Evolutionary conservation across 1,139 yeast genomes (phyloP), one percentile per base, ranked within the genome.

Genomic region (Pichia sorboxylosa): DNA sequence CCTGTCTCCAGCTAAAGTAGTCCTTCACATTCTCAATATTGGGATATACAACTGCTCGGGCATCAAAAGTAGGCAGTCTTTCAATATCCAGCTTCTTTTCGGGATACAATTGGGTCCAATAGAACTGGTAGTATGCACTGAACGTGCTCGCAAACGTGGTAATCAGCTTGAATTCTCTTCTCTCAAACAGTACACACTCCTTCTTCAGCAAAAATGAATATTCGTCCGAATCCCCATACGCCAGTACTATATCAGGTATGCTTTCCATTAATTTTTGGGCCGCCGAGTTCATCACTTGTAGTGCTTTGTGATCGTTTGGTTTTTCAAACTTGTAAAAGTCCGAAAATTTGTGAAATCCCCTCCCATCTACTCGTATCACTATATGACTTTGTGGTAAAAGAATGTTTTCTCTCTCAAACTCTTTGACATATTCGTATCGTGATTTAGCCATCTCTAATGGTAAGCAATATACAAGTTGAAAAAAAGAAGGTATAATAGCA

Each of bases 171-270:
- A 55, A 68, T 55, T 80, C 90, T 36, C 98, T 61, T 44, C 97
- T 61, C 43, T 85, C 94, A 49, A 79, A 87, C 36, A 90, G 52
- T 2, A 61, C 59, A 31, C 93, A 75, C 27, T 63, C 64, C 34
- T 64, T 69, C 22, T 74, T 60, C 32, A 90, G 56, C 7, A 87
- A 66, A 54, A 87, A 87, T 16, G 92, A 80, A 53, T 81, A 90
- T 57, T 90, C 99, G 54, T 90, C 99, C 22, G 93, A 79, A 48
- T 90, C 97, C 0, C 99, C 99, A 51, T 80, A 90, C 0, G 94
- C 94, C 54, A 87, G 43, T 16, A 76, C 49, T 1, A 84, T 68
- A 43, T 92, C 98, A 8, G 83, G 73, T 17, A 80, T 64, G 28
- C 63, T 61, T 24, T 63, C 57, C 65, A 83, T 68, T 7, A 85